Conservation (phyloP, 75 land plant genomes). For the Sequoiadendron giganteum region DNA sequence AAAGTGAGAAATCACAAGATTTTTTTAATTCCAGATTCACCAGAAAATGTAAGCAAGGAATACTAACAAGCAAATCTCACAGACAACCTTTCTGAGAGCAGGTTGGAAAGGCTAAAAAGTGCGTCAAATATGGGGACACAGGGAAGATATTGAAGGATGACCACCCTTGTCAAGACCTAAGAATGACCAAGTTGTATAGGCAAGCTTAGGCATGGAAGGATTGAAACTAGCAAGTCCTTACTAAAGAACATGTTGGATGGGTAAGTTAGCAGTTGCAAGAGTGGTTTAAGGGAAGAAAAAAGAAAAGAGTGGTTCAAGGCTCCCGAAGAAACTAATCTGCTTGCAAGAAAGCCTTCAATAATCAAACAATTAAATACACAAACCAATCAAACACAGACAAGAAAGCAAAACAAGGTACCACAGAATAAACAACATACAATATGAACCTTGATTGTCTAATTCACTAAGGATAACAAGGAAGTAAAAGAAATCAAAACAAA, state of each 20-base stretch:
- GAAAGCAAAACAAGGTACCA: no score
- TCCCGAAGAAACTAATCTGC: no score
- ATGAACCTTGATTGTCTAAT: no score
- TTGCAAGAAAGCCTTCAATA: no score
- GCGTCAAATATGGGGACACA: not conserved
- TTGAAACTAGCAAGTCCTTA: not conserved
- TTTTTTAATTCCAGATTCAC: not conserved
- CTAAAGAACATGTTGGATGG: not conserved
- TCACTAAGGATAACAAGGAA: no score
- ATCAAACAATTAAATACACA: no score
- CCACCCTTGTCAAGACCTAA: not conserved
- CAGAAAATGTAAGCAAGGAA: not conserved
- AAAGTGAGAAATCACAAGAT: no score
- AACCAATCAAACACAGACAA: no score
- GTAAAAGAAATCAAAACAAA: no score
- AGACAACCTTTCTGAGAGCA: not conserved
- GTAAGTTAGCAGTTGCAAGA: not conserved
- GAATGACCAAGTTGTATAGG: not conserved
- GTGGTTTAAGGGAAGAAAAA: no score
- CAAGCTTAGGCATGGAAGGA: not conserved
- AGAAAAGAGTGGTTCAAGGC: no score
- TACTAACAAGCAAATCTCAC: not conserved
- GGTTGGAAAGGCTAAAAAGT: not conserved
- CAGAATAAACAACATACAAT: no score
- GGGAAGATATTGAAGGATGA: not conserved